Percentiles rank a stretch among this genome's conserved stretches.
phyloP scores from a whole-genome alignment of 208 protist species.

The Angomonas ambiguus region DNA sequence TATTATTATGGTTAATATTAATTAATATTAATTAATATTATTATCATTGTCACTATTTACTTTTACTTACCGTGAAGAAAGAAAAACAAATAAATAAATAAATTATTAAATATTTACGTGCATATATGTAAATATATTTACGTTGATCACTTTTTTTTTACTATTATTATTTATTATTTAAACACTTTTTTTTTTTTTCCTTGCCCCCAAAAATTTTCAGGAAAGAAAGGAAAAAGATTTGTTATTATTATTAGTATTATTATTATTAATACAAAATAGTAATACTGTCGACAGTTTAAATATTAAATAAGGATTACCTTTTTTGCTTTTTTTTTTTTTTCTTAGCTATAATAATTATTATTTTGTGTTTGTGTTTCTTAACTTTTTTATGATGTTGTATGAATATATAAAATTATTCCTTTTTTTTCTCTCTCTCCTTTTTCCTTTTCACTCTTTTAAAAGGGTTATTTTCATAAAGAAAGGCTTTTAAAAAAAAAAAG shows the following conservation, averaged over 20 bases:
- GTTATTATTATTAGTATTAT: neutral
- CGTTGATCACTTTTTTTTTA: too few relatives aligned
- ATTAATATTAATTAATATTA: too few relatives aligned
- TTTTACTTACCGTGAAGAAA: too few relatives aligned
- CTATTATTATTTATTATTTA: neutral
- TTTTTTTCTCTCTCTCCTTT: slow-evolving; percentile 16
- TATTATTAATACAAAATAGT: neutral
- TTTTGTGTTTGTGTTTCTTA: slow-evolving; percentile 2
- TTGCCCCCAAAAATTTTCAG: neutral
- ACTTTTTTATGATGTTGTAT: neutral
- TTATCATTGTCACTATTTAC: too few relatives aligned
- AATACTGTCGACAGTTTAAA: neutral
- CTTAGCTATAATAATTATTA: neutral
- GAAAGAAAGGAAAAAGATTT: neutral
- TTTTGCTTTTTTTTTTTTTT: slow-evolving; percentile 7
- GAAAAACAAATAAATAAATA: neutral
- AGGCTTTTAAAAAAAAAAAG: neutral
- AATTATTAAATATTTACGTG: neutral
- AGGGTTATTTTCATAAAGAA: neutral
- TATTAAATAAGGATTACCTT: slow-evolving; percentile 3
- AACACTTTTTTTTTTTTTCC: neutral
- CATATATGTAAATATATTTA: neutral
- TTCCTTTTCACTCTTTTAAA: neutral
- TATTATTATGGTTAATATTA: too few relatives aligned
- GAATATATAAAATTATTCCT: slow-evolving; percentile 7